Evolutionary conservation across 2,329 filamentous ascomycete genomes (phyloP).

Genomic region (Biscogniauxia sp.): DNA sequence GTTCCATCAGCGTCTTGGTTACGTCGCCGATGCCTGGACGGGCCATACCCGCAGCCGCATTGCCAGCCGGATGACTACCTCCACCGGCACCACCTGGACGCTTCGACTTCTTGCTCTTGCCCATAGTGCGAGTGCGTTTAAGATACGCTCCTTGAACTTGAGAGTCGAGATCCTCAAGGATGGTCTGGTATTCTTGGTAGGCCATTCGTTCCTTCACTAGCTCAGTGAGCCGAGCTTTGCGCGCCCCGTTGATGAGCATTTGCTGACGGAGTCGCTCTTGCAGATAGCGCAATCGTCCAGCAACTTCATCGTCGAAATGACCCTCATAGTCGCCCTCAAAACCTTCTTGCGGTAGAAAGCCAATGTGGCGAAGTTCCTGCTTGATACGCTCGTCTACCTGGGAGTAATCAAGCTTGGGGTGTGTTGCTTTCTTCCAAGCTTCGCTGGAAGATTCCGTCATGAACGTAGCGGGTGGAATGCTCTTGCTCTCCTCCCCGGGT

Average conservation of each 20-base stretch:
- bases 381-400: slow-evolving; percentile 89
- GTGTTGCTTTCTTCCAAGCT: slow-evolving; percentile 74
- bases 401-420: slow-evolving; percentile 76
- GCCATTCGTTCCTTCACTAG: slow-evolving; percentile 91
- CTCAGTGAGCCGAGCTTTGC: slow-evolving; percentile 82
- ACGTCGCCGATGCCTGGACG: slow-evolving; percentile 86
- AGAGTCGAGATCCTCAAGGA: slow-evolving; percentile 91
- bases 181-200: slow-evolving; percentile 94
- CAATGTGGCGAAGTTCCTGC: slow-evolving; percentile 86
- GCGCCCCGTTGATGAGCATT: slow-evolving; percentile 83
- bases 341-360: slow-evolving; percentile 70
- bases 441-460: slow-evolving; percentile 76
- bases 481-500: slow-evolving; percentile 41
- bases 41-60: slow-evolving; percentile 58
- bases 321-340: slow-evolving; percentile 76
- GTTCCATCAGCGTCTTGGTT: slow-evolving; percentile 89
- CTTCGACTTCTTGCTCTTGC: slow-evolving; percentile 91
- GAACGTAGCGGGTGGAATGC: slow-evolving; percentile 67
- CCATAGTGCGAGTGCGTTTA: slow-evolving; percentile 90
- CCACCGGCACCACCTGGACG: slow-evolving; percentile 72
- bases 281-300: slow-evolving; percentile 80
- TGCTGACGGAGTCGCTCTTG: slow-evolving; percentile 81
- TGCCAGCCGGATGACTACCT: slow-evolving; percentile 62
- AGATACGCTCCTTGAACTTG: slow-evolving; percentile 95
- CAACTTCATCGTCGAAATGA: slow-evolving; percentile 91